These are phyloP conservation scores for Echites panduratus DNA, from an alignment of 257 asterid genomes.

Conservation along the genomic window DNA sequence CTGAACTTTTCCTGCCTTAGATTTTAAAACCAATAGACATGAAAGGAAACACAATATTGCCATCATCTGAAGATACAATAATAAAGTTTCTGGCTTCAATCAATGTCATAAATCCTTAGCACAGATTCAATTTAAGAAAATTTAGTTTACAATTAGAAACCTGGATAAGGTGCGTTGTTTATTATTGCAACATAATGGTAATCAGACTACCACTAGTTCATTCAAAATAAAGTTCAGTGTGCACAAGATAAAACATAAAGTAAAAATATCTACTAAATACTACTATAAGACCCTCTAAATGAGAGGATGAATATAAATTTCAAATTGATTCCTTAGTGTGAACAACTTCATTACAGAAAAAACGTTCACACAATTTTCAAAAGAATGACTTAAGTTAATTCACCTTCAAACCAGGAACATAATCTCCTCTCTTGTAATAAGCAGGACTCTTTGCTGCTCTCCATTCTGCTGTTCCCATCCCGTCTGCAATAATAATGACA, in stretches of 20 bases:
- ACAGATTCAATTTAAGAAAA: not conserved
- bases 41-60: not conserved
- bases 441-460: slow-evolving; percentile 97
- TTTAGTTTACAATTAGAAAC: not conserved
- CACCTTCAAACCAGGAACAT: slow-evolving; percentile 97
- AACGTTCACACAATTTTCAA: not conserved
- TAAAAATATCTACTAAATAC: not conserved
- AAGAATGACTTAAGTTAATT: not conserved
- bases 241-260: not conserved
- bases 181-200: not conserved
- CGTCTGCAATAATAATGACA: slow-evolving; percentile 51
- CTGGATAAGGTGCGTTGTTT: not conserved
- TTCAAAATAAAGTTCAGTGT: not conserved
- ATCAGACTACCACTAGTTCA: not conserved
- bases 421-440: slow-evolving; percentile 98
- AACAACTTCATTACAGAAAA: not conserved
- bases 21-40: not conserved
- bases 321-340: not conserved
- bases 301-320: not conserved
- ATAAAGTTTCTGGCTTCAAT: not conserved
- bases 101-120: not conserved
- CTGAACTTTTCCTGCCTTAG: not conserved
- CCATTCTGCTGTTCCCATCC: slow-evolving; percentile 99
- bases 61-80: not conserved
- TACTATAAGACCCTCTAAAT: not conserved